These are phyloP conservation scores for Microcos paniculata DNA, from an alignment of 345 rosid species.

Conservation along the genomic window DNA sequence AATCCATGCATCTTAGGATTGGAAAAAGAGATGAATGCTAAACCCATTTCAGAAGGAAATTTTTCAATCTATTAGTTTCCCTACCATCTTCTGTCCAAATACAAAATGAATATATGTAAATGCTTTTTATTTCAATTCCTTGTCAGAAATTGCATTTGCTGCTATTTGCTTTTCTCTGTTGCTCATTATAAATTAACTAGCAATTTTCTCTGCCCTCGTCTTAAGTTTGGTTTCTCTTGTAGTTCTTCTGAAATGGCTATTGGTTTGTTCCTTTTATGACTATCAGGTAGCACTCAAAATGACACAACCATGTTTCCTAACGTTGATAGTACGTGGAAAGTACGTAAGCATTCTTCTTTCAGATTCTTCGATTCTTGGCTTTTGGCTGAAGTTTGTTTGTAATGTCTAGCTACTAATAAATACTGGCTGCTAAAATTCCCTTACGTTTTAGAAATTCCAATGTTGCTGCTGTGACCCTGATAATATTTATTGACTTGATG, in stretches of 20 bases:
- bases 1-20: not conserved
- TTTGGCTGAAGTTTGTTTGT: slow-evolving; percentile 5
- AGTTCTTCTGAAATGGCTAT: slow-evolving; percentile 17
- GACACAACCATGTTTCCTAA: slow-evolving; percentile 72
- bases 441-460: not conserved
- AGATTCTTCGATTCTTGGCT: not conserved
- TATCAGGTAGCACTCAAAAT: slow-evolving; percentile 61
- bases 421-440: not conserved
- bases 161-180: not conserved
- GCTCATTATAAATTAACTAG: not conserved
- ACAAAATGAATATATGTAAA: not conserved
- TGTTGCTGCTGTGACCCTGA: not conserved
- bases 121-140: not conserved
- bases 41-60: not conserved
- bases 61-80: not conserved
- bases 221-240: slow-evolving; percentile 3
- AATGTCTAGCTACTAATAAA: not conserved
- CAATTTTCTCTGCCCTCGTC: not conserved
- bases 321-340: slow-evolving; percentile 91
- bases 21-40: not conserved
- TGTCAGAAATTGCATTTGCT: not conserved
- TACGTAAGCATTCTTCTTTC: slow-evolving; percentile 30
- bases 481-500: not conserved
- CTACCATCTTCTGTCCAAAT: not conserved
- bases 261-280: slow-evolving; percentile 20